Evolutionary conservation across 495 filamentous ascomycete species (phyloP), one percentile per base, ranked within the genome.

Genomic region (Tetracladium marchalianum): DNA sequence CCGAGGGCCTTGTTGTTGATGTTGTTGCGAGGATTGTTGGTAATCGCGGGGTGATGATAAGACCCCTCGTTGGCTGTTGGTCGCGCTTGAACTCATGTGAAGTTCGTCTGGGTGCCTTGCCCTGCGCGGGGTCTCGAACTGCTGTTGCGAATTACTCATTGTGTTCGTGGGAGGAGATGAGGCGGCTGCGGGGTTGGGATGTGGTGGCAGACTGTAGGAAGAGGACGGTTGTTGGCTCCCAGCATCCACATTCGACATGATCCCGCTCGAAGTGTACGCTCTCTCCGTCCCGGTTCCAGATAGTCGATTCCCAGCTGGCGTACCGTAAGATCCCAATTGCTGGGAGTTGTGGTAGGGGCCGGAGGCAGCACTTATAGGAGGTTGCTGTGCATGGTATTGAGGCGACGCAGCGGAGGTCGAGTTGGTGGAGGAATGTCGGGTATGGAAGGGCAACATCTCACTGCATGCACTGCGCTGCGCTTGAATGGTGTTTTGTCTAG

Each of bases 101-200:
- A 90, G 72, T 68, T 93, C 87, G 54, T 90, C 86, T 50, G 75
- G 69, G 39, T 73, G 69, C 40, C 79, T 70, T 39, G 67, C 59
- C 54, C 77, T 68, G 53, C 78, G 70, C 34, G 73, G 66, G 19
- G 71, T 70, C 24, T 78, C 77, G 60, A 71, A 81, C 15, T 70
- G 58, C 51, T 68, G 68, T 35, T 63, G 50, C 19, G 66, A 64
- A 51, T 68, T 74, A 41, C 71, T 70, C 5, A 37, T 38, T 24
- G 42, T 51, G 39, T 22, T 44, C 22, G 19, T 35, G 4, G 54
- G 39, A 38, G 51, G 39, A 43, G 56, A 46, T 1, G 45, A 12
- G 17, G 40, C 43, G 39, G 44, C 39, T 39, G 53, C 41, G 37
- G 51, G 41, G 44, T 40, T 46, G 39, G 39, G 38, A 32, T 47